phyloP scores from a whole-genome alignment of 768 basidiomycete species.

The Boletellus sp. region DNA sequence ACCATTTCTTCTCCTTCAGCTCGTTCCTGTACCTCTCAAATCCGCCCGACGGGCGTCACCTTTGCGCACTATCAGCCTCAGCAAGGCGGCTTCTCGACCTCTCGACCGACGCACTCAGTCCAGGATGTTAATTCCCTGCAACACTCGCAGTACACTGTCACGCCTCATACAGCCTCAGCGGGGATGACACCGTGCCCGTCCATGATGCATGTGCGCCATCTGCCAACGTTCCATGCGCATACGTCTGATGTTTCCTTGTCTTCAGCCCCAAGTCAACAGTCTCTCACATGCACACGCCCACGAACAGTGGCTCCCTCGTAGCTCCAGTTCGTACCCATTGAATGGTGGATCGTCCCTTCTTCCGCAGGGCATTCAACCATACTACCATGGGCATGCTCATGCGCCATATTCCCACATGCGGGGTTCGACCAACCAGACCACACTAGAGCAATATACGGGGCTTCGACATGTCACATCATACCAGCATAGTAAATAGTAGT shows the following conservation, averaged over 20 bases:
- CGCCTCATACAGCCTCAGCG: slow-evolving; percentile 13
- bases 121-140: slow-evolving; percentile 19
- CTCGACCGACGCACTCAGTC: slow-evolving; percentile 28
- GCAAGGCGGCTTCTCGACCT: slow-evolving; percentile 35
- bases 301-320: slow-evolving; percentile 26
- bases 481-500: slow-evolving; percentile 26
- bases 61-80: slow-evolving; percentile 39
- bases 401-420: slow-evolving; percentile 29
- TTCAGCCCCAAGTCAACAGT: slow-evolving; percentile 11
- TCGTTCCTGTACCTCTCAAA: slow-evolving; percentile 16
- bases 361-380: slow-evolving; percentile 23
- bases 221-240: not conserved
- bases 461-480: slow-evolving; percentile 29
- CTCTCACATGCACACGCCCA: slow-evolving; percentile 15
- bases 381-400: slow-evolving; percentile 25
- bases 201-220: slow-evolving; percentile 20
- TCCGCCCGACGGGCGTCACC: slow-evolving; percentile 27
- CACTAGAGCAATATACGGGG: slow-evolving; percentile 24
- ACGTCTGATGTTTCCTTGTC: not conserved
- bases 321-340: slow-evolving; percentile 13
- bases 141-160: slow-evolving; percentile 14
- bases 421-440: slow-evolving; percentile 13
- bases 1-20: slow-evolving; percentile 14
- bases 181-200: slow-evolving; percentile 25
- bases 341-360: slow-evolving; percentile 19